Evolutionary conservation across 305 asterid genomes (phyloP).

Genomic region (Striga hermonthica): DNA sequence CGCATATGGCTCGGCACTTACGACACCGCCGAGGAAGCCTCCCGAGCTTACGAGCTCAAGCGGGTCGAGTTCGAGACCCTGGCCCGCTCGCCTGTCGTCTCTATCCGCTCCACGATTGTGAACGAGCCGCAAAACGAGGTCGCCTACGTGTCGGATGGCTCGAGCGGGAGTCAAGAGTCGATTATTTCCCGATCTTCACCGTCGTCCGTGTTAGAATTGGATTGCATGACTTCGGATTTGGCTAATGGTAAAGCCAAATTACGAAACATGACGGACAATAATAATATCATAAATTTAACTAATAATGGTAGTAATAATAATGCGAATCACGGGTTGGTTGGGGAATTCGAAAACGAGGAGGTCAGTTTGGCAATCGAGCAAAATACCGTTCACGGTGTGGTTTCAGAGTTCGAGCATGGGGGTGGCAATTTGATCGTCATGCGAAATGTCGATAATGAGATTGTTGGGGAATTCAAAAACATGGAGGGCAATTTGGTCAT

Average conservation of each 20-base stretch:
- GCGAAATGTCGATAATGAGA: too few species aligned
- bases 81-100: slow-evolving; percentile 30
- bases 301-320: too few species aligned
- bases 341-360: too few species aligned
- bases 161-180: slow-evolving; percentile 46
- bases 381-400: not conserved
- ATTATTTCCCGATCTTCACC: slow-evolving; percentile 48
- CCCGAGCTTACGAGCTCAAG: slow-evolving; percentile 49
- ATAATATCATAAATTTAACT: too few species aligned
- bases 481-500: too few species aligned
- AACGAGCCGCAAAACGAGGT: not conserved
- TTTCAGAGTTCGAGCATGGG: too few species aligned
- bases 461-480: too few species aligned
- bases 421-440: too few species aligned
- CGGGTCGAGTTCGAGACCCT: slow-evolving; percentile 44
- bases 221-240: slow-evolving; percentile 23
- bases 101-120: slow-evolving; percentile 6
- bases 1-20: slow-evolving; percentile 57
- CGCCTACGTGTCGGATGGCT: slow-evolving; percentile 31
- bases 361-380: not conserved
- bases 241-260: too few species aligned
- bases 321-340: too few species aligned
- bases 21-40: slow-evolving; percentile 52
- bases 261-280: too few species aligned
- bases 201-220: slow-evolving; percentile 46